These are phyloP conservation scores for Myxozyma sirexii DNA, from an alignment of 805 yeast species.

Conservation along the genomic window DNA sequence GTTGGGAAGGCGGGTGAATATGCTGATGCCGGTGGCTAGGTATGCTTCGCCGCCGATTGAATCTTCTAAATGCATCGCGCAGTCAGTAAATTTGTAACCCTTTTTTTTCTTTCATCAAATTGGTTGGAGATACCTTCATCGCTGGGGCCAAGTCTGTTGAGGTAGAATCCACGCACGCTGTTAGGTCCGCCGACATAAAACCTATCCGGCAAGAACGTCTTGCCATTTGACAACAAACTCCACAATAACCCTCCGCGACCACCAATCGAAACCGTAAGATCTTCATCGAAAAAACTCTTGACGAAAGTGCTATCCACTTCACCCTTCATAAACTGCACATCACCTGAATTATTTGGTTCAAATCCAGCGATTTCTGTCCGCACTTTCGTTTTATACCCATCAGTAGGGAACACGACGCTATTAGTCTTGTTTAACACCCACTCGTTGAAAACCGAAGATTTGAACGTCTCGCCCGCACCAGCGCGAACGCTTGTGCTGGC, in stretches of 20 bases:
- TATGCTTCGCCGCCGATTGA: slow-evolving; percentile 70
- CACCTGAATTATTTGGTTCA: slow-evolving; percentile 30
- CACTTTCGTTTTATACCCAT: slow-evolving; percentile 49
- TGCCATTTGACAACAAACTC: slow-evolving; percentile 42
- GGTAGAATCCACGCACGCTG: slow-evolving; percentile 68
- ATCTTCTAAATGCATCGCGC: slow-evolving; percentile 42
- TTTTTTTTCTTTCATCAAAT: too few species aligned
- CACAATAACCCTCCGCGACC: slow-evolving; percentile 60
- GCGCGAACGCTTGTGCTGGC: slow-evolving; percentile 61
- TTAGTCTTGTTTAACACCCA: slow-evolving; percentile 51
- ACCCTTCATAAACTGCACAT: slow-evolving; percentile 42
- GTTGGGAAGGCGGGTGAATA: slow-evolving; percentile 65
- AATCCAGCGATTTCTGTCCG: slow-evolving; percentile 52
- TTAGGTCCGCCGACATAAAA: slow-evolving; percentile 82
- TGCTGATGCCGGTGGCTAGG: slow-evolving; percentile 57
- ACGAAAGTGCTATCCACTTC: slow-evolving; percentile 45
- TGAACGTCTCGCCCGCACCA: slow-evolving; percentile 64
- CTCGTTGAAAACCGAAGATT: slow-evolving; percentile 54
- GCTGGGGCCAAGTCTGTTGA: slow-evolving; percentile 68
- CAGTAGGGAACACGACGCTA: slow-evolving; percentile 48
- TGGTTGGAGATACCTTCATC: slow-evolving; percentile 47
- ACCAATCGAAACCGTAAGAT: slow-evolving; percentile 54
- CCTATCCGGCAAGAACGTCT: slow-evolving; percentile 71
- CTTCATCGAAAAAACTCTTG: slow-evolving; percentile 43
- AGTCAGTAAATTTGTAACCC: not conserved